Evolutionary conservation across 2,329 filamentous ascomycete genomes (phyloP).

Genomic region (Fusarium tupiense): DNA sequence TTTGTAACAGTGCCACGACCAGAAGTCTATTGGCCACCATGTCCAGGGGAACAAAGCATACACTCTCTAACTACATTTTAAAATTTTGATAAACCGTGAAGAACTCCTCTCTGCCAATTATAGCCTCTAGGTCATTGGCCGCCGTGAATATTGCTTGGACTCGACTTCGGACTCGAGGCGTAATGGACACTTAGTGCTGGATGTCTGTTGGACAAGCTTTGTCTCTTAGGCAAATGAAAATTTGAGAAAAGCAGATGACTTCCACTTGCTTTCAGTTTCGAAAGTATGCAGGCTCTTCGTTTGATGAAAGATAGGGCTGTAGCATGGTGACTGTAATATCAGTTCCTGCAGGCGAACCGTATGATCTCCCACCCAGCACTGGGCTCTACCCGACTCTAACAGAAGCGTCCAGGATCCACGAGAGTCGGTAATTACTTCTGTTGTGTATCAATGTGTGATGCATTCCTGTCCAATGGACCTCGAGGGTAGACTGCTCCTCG

Average conservation of each 20-base stretch:
- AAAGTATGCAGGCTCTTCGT: background rate
- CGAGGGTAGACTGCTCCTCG: no score
- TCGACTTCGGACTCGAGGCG: background rate
- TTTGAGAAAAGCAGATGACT: rapidly evolving
- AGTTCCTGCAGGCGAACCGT: background rate
- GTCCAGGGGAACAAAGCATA: rapidly evolving
- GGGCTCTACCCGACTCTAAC: rapidly evolving
- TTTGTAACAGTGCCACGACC: background rate
- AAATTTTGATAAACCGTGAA: rapidly evolving
- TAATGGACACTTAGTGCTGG: background rate
- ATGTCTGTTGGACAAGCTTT: background rate
- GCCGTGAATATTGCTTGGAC: background rate
- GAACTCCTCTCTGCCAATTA: background rate
- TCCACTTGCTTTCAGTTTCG: rapidly evolving
- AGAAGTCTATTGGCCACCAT: no score
- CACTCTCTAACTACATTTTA: rapidly evolving
- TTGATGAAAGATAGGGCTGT: rapidly evolving
- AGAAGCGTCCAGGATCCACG: background rate
- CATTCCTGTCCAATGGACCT: no score
- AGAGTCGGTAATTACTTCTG: no score
- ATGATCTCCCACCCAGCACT: background rate
- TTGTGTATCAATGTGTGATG: no score
- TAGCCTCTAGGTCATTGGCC: no score
- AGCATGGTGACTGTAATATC: background rate
- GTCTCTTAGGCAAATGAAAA: rapidly evolving